Evolutionary conservation across 768 basidiomycete genomes (phyloP), one percentile per base, ranked within the genome.

Genomic region (Lenzites betulinus): DNA sequence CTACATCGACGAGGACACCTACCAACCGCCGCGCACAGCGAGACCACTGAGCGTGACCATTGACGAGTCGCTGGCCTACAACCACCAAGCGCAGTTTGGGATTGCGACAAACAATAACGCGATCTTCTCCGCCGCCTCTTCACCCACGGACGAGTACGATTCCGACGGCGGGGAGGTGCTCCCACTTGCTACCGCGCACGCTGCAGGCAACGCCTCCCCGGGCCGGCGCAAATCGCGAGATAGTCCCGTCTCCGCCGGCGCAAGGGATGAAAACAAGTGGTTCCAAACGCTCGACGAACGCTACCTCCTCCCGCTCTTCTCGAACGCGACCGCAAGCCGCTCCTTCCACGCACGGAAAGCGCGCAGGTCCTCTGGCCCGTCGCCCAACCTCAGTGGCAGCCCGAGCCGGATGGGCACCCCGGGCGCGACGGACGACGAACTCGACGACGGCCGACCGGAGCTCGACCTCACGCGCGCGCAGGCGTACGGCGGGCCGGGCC

Each of bases 251-350:
- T 43, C 52, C 7, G 39, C 58, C 11, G 30, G 39, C 20, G 81
- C 30, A 39, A 18, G 77, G 4, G 88, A 90, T 59, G 93, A 96
- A 54, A 89, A 92, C 28, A 92, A 92, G 72, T 98, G 95, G 94
- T 98, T 98, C 86, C 94, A 95, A 67, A 82, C 89, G 46, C 76
- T 99, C 39, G 96, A 99, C 74, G 95, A 99, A 76, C 83, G 93
- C 64, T 99, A 96, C 72, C 77, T 99, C 20, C 75, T 98, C 2
- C 95, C 95, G 22, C 77, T 98, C 38, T 98, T 94, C 77, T 93
- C 92, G 49, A 95, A 95, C 69, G 92, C 91, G 16, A 93, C 93
- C 0, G 93, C 93, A 18, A 92, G 89, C 64, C 80, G 92, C 66
- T 89, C 88, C 62, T 93, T 92, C 79, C 87, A 94, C 67, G 92